Evolutionary conservation across 2,329 filamentous ascomycete genomes (phyloP), one percentile per base, ranked within the genome.

Genomic region (Sporothrix euskadiensis): DNA sequence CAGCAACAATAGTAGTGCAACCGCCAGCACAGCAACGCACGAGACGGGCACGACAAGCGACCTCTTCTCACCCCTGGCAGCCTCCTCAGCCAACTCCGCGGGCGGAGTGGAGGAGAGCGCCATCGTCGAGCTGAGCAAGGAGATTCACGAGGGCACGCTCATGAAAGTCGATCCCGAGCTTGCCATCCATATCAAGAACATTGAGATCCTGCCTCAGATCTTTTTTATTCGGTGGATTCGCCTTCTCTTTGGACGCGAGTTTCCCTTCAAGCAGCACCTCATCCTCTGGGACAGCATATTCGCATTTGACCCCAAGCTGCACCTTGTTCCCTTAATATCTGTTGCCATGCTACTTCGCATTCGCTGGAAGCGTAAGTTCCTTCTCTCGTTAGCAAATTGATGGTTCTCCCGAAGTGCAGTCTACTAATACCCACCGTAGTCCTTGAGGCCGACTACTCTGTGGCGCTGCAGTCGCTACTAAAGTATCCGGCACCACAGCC

Each of bases 151-250:
- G 78, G 88, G 92, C 39, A 90, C 93, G 70, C 84, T 99, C 61
- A 89, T 89, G 73, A 91, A 82, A 19, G 78, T 81, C 2, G 85
- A 88, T 57, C 78, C 82, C 0, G 81, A 83, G 54, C 77, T 87
- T 39, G 80, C 80, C 16, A 85, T 86, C 32, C 94, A 98, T 80
- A 86, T 99, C 22, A 90, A 90, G 74, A 88, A 89, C 74, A 90
- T 98, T 65, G 95, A 98, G 74, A 90, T 99, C 75, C 83, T 98
- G n/a, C 96, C 96, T 1, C 96, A 99, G 78, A 95, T 99, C 69
- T 99, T 98, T 79, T 84, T 98, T 32, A 97, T 98, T 76, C 94
- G 96, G 73, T 99, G 96, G 96, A 92, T 98, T 73, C 90, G 96
- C 39, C 88, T 99, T 0, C 83, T 99, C 0, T 98, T 98, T 79